Evolutionary conservation across 108 stramenopile genomes (phyloP), one percentile per base, ranked within the genome.

Genomic region (Pelagomonas calceolata): DNA sequence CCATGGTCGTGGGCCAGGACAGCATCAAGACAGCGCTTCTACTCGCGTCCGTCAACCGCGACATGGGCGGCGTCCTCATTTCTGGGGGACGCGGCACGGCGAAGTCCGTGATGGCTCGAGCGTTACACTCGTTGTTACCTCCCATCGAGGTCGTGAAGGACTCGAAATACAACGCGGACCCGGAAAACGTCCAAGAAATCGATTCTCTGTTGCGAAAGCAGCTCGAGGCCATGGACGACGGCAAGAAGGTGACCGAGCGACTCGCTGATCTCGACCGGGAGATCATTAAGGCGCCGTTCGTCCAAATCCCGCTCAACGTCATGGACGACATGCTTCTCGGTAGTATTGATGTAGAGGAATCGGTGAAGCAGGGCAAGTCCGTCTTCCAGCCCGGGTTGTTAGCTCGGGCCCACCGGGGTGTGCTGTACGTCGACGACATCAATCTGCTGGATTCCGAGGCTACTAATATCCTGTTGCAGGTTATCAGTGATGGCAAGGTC

Each of bases 321-420:
- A 95, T 95, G 94, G 96, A 97, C 72, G 96, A 95, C 83, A 86
- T 94, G 76, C 88, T 95, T 65, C 83, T 93, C 66, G 96, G 96
- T 64, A 88, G 90, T 67, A 92, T 92, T 30, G 94, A 97, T 69
- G 81, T 95, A 46, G 94, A 97, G 81, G 89, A 94, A 74, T 85
- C 83, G 68, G 89, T 95, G 39, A 87, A 91, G 82, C 74, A 84
- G 36, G 96, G 96, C 68, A 91, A 89, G 78, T 88, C 90, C 36
- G 92, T 95, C 12, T 97, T 97, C 78, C 79, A 88, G 69, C 96
- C 95, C 26, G 96, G 96, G 64, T 76, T 97, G 30, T 74, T 97
- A 66, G 96, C 96, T 37, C 92, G 86, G 74, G 96, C 96, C 30
- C 94, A 97, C 75, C 86, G 96, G 44, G 96, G 92, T 64, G 85